Evolutionary conservation across 441 rosid species (phyloP).

Genomic region (Viola pubescens): DNA sequence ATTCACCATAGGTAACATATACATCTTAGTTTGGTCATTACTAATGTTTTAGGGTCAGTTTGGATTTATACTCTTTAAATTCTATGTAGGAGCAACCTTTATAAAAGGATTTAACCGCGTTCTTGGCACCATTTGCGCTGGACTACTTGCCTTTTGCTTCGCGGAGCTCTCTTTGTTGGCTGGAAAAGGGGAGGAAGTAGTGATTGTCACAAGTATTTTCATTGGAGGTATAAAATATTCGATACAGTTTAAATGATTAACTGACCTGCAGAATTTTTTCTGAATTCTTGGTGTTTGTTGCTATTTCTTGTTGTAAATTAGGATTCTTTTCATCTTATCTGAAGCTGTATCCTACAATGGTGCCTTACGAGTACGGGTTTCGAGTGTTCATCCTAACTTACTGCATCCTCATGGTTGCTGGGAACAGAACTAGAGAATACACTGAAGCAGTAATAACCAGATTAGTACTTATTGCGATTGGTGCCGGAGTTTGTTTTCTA

Average conservation of each 20-base stretch:
- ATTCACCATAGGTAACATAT: conserved; percentile 19
- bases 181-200: conserved; percentile 24
- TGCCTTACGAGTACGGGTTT: conserved; percentile 70
- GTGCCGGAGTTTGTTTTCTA: conserved; percentile 57
- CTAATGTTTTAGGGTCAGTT: conserved; percentile 12
- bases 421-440: conserved; percentile 43
- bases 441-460: conserved; percentile 50
- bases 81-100: conserved; percentile 22
- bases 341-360: conserved; percentile 64
- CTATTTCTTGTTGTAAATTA: conserved; percentile 15
- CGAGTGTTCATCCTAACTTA: conserved; percentile 76
- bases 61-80: no score
- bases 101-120: conserved; percentile 32
- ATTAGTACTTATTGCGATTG: conserved; percentile 49
- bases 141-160: conserved; percentile 25
- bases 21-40: not conserved
- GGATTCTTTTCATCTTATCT: conserved; percentile 54
- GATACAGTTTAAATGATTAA: not conserved
- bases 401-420: conserved; percentile 74
- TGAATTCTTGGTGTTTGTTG: not conserved
- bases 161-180: conserved; percentile 25
- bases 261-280: not conserved
- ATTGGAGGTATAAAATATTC: conserved; percentile 13
- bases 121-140: conserved; percentile 27
- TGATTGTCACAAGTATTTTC: conserved; percentile 25